These are phyloP conservation scores for Vaccinium vitisidaea DNA, from an alignment of 148 eudicot species.

Conservation along the genomic window DNA sequence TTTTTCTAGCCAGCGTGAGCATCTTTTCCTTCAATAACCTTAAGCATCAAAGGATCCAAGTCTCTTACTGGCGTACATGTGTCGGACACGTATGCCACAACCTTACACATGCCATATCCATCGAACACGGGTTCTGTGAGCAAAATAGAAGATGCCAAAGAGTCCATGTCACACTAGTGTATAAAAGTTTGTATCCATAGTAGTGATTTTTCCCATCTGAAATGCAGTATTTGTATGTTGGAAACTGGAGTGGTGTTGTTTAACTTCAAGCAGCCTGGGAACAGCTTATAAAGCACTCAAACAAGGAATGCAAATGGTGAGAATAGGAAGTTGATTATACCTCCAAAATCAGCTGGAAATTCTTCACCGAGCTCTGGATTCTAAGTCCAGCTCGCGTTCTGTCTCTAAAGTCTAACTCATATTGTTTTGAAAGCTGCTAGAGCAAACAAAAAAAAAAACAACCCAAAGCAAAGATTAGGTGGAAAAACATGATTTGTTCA, in stretches of 20 bases:
- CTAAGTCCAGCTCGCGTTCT: slow-evolving; percentile 61
- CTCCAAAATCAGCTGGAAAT: slow-evolving; percentile 82
- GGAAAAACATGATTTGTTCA: not conserved
- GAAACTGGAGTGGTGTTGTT: not conserved
- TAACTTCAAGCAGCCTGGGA: not conserved
- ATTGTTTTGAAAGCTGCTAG: slow-evolving; percentile 62
- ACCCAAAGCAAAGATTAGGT: not conserved
- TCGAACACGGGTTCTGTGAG: not conserved
- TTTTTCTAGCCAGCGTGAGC: not conserved
- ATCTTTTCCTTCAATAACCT: not conserved
- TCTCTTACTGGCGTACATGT: not conserved
- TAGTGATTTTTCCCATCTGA: not conserved
- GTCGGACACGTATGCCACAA: not conserved
- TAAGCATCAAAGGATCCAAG: not conserved
- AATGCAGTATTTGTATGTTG: not conserved
- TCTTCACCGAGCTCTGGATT: slow-evolving; percentile 85
- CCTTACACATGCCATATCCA: not conserved
- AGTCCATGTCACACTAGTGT: not conserved
- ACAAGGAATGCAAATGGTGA: not conserved
- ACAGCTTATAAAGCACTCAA: not conserved
- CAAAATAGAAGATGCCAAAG: not conserved
- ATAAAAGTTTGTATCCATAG: not conserved
- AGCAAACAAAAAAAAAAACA: slow-evolving; percentile 1
- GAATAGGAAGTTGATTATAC: slow-evolving; percentile 29
- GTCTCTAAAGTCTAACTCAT: slow-evolving; percentile 90